Evolutionary conservation across 805 yeast genomes (phyloP).

Genomic region (Brettanomyces bruxellensis): DNA sequence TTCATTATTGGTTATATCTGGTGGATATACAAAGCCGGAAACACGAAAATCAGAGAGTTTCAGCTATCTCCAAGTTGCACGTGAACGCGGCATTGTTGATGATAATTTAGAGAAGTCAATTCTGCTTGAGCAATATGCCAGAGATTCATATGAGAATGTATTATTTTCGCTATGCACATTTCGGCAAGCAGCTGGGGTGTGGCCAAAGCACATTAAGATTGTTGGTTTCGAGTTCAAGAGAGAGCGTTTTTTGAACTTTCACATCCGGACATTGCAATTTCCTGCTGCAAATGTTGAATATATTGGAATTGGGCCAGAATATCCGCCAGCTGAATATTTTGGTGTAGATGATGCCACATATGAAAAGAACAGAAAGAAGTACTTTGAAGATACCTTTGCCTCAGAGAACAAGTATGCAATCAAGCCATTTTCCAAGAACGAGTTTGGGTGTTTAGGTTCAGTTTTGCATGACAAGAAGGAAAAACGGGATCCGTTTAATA

Average conservation of each 20-base stretch:
- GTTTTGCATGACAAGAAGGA: constrained; percentile 36
- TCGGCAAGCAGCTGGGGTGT: constrained; percentile 33
- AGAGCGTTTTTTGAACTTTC: constrained; percentile 45
- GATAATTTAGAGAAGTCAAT: constrained; percentile 19
- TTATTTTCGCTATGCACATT: constrained; percentile 50
- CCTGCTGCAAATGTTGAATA: constrained; percentile 33
- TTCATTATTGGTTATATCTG: constrained; percentile 27
- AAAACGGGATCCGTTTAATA: constrained; percentile 44
- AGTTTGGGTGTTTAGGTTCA: constrained; percentile 43
- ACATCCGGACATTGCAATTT: constrained; percentile 42
- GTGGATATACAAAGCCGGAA: constrained; percentile 60
- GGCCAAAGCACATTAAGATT: constrained; percentile 46
- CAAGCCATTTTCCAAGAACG: constrained; percentile 42
- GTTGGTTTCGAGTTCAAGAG: constrained; percentile 73
- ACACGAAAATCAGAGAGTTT: constrained; percentile 47
- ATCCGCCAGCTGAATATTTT: constrained; percentile 8
- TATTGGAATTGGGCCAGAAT: constrained; percentile 54
- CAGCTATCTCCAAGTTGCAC: constrained; percentile 43
- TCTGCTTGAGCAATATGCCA: constrained; percentile 58
- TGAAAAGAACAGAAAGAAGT: constrained; percentile 22
- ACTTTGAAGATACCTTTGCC: constrained; percentile 36
- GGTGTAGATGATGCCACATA: constrained; percentile 1
- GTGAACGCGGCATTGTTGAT: constrained; percentile 19
- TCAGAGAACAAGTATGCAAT: constrained; percentile 49
- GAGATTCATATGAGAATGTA: constrained; percentile 76